A percentile compares a stretch with the other conserved stretches of the same genome.
Evolutionary conservation across 371 early-diverging fungal genomes (phyloP).

Genomic region (Blakeslea trispora): DNA sequence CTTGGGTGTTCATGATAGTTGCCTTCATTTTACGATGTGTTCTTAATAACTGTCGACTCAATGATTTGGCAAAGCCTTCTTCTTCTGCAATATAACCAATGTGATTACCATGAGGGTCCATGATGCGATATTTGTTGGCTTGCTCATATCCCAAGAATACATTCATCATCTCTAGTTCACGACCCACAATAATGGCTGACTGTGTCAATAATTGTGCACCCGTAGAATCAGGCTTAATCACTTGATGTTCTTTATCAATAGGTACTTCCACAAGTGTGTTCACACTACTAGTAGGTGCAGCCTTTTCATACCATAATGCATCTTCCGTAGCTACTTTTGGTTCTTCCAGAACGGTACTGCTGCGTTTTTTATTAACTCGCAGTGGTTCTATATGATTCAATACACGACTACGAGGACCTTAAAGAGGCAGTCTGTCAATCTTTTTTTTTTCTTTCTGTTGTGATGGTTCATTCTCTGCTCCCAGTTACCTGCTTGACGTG

Average conservation of each 20-base stretch:
- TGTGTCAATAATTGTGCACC: conserved; percentile 55
- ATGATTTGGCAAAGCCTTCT: conserved; percentile 59
- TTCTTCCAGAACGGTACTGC: neutral
- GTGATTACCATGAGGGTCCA: conserved; percentile 68
- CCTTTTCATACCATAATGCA: conserved; percentile 1
- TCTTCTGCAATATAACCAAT: conserved; percentile 86
- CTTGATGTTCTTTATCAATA: conserved; percentile 22
- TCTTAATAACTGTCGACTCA: conserved; percentile 75
- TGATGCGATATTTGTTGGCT: conserved; percentile 85
- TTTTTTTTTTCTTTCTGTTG: no score
- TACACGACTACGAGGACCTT: conserved; percentile 47
- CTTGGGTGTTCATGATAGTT: conserved; percentile 67
- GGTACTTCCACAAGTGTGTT: conserved; percentile 40
- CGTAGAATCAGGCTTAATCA: conserved; percentile 36
- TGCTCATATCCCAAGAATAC: conserved; percentile 83
- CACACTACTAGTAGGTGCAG: conserved; percentile 12
- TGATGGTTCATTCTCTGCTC: no score
- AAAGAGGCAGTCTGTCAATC: no score
- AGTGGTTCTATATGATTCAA: conserved; percentile 33
- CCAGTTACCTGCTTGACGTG: conserved; percentile 19
- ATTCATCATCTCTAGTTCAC: conserved; percentile 88
- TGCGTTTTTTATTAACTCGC: conserved; percentile 7
- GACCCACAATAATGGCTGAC: conserved; percentile 68
- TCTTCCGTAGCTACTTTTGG: conserved; percentile 5
- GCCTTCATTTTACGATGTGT: conserved; percentile 84